These are phyloP conservation scores for Xerocomellus chrysenteron DNA, from an alignment of 768 basidiomycete species.

Conservation along the genomic window DNA sequence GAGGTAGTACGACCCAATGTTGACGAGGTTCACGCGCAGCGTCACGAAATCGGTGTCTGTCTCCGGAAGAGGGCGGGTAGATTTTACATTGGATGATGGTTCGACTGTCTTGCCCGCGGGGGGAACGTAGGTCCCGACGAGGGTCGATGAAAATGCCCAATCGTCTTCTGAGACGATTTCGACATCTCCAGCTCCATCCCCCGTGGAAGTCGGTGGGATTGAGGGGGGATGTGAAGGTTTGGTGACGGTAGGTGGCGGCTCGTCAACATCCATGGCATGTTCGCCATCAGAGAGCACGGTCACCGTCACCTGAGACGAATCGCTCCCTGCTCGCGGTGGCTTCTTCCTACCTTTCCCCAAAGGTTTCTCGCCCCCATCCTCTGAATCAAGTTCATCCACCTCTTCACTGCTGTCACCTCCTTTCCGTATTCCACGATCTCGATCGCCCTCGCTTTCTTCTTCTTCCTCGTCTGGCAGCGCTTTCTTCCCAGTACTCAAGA, in stretches of 20 bases:
- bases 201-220: background rate
- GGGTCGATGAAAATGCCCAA: constrained; percentile 26
- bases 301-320: constrained; percentile 21
- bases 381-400: constrained; percentile 19
- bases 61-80: background rate
- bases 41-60: constrained; percentile 10
- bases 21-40: constrained; percentile 20
- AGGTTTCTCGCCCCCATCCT: background rate
- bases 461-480: constrained; percentile 15
- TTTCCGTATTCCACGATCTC: too few species aligned
- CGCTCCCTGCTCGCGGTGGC: constrained; percentile 11
- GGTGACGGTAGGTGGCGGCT: constrained; percentile 18
- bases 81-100: background rate
- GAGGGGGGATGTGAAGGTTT: constrained; percentile 2
- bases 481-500: constrained; percentile 49
- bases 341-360: constrained; percentile 2
- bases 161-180: constrained; percentile 14
- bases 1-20: constrained; percentile 22
- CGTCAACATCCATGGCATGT: constrained; percentile 26
- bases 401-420: background rate
- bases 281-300: constrained; percentile 26
- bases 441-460: constrained; percentile 13
- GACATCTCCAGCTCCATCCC: background rate
- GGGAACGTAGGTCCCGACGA: constrained; percentile 22
- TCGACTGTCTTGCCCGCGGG: constrained; percentile 10